Conservation (phyloP, 495 filamentous ascomycete species). For the Choiromyces venosus region DNA sequence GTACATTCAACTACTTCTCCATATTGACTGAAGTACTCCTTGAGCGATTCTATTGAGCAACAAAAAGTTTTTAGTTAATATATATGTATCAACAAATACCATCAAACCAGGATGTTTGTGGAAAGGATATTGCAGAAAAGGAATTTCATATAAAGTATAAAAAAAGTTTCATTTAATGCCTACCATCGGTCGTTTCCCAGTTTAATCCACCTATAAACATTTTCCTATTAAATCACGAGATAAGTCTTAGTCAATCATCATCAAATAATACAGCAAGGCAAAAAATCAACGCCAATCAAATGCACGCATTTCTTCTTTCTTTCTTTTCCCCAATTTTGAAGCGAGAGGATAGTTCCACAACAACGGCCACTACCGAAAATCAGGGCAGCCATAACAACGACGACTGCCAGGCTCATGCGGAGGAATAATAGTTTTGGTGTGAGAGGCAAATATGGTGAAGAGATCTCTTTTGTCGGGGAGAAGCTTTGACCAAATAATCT, state of each 20-base stretch:
- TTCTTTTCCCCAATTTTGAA: constrained; percentile 24
- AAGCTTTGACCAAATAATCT: constrained; percentile 18
- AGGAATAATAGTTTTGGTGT: constrained; percentile 20
- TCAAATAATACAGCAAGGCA: constrained; percentile 38
- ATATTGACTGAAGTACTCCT: constrained; percentile 96
- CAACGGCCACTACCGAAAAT: constrained; percentile 23
- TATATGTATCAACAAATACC: neutral
- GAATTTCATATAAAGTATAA: constrained; percentile 7
- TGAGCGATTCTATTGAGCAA: constrained; percentile 71
- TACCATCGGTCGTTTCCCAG: constrained; percentile 99
- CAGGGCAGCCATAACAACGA: constrained; percentile 8
- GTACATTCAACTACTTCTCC: constrained; percentile 96
- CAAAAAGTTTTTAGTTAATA: neutral
- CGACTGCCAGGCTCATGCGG: constrained; percentile 20
- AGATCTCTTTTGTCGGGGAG: constrained; percentile 28
- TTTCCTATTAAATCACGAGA: constrained; percentile 58
- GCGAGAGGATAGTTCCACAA: constrained; percentile 38
- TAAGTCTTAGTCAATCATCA: constrained; percentile 34
- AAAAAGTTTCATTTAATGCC: constrained; percentile 44
- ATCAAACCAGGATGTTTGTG: constrained; percentile 11
- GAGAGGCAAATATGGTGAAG: constrained; percentile 27
- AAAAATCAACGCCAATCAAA: constrained; percentile 39
- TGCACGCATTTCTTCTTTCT: constrained; percentile 18
- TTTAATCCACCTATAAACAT: constrained; percentile 99
- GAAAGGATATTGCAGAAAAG: constrained; percentile 11